These are phyloP conservation scores for Apiotrichum laibachii DNA, from an alignment of 1,284 basidiomycete species.

Conservation along the genomic window DNA sequence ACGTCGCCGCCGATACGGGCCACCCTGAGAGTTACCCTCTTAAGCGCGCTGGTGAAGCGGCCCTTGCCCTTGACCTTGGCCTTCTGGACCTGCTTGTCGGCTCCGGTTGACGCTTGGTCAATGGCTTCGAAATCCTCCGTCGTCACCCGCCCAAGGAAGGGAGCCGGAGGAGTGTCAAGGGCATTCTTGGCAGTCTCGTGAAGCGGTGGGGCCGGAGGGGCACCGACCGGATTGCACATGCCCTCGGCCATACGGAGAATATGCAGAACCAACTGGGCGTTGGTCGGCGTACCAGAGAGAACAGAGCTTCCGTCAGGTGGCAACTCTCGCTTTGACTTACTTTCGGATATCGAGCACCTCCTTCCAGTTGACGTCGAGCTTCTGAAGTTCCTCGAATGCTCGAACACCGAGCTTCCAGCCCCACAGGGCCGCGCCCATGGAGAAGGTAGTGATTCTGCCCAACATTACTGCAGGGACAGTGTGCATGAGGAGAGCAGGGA, in stretches of 20 bases:
- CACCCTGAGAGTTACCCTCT: conserved; percentile 3
- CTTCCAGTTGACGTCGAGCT: not conserved
- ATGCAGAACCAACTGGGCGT: conserved; percentile 59
- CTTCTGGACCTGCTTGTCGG: not conserved
- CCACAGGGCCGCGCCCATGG: conserved; percentile 57
- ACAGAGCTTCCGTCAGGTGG: conserved; percentile 51
- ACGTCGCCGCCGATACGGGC: conserved; percentile 12
- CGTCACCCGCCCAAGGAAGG: not conserved
- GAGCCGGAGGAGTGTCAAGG: not conserved
- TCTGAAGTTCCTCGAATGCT: not conserved
- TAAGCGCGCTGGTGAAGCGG: not conserved
- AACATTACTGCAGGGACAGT: conserved; percentile 54
- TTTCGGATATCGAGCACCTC: conserved; percentile 27
- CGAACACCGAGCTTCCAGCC: conserved; percentile 35
- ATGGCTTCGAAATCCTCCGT: not conserved
- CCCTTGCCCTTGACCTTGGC: not conserved
- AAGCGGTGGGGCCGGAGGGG: conserved; percentile 54
- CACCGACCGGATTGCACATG: conserved; percentile 41
- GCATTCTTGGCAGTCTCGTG: conserved; percentile 45
- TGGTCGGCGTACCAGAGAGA: conserved; percentile 58
- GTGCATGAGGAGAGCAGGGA: conserved; percentile 49
- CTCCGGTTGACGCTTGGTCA: not conserved
- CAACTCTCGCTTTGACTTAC: conserved; percentile 19
- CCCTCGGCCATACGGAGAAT: conserved; percentile 57
- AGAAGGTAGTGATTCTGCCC: conserved; percentile 53